Evolutionary conservation across 805 yeast species (phyloP), one percentile per base, ranked within the genome.

Genomic region (Cyberlindnera japonica): DNA sequence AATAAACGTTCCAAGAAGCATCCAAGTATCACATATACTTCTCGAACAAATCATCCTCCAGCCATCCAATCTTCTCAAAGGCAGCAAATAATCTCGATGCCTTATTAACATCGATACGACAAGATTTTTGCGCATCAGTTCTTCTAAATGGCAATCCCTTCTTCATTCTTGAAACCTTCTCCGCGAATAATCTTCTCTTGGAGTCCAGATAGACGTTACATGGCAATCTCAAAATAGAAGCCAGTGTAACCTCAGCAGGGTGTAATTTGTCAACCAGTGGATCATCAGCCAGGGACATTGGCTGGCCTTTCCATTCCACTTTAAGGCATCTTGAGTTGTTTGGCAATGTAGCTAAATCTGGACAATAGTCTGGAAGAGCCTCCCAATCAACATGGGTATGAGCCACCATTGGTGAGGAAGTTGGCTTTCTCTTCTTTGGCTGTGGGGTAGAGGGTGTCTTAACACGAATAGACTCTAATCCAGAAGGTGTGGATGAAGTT

Each of bases 231-330:
- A 91, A 71, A n/a, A 82, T 83, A 14, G 95, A 83, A 5, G 98
- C 97, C 46, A 91, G 70, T 30, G 75, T 71, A 13, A 83, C 74
- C 64, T 91, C 99, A 5, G 96, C 96, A 1, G 97, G 97, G 63
- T 91, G 97, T 49, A 93, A 71, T 53, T 81, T 74, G 34, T 66
- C 65, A 37, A 74, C 63, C 50, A 86, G 73, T 16, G 96, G 95
- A 63, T 93, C 98, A 23, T 63, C 55, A 14, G 82, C 71, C 41
- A 91, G 72, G 61, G 86, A 95, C 96, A 91, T 89, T 26, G 97
- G 95, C 54, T 89, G 95, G 10, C 98, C 99, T 67, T 90, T 91
- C 99, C 99, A 91, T 62, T 91, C 98, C 25, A 95, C 85, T 58
- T 83, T 83, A 52, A 90, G 70, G 49, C 87, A 79, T 65, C 83